These are phyloP conservation scores for Fusarium sp. DNA, from an alignment of 2,329 filamentous ascomycete genomes.

Conservation along the genomic window DNA sequence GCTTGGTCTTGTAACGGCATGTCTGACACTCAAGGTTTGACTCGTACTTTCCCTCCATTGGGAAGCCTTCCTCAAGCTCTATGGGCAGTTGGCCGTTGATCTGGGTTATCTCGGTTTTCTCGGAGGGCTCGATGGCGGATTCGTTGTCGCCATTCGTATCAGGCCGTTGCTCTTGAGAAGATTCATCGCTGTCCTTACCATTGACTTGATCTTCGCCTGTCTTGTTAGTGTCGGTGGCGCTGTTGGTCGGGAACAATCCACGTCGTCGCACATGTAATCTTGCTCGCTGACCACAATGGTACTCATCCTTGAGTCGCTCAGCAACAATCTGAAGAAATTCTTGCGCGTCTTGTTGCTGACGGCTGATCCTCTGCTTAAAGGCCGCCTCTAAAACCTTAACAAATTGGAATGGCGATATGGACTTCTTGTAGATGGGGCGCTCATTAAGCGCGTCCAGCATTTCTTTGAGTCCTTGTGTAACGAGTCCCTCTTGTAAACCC, in stretches of 20 bases:
- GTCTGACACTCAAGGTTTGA: slow-evolving; percentile 95
- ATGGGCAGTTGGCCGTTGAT: slow-evolving; percentile 46
- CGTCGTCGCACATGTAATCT: slow-evolving; percentile 66
- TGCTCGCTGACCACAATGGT: slow-evolving; percentile 84
- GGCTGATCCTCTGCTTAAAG: slow-evolving; percentile 89
- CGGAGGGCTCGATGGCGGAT: slow-evolving; percentile 44
- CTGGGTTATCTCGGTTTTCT: slow-evolving; percentile 38
- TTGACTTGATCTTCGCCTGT: slow-evolving; percentile 42
- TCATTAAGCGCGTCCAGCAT: slow-evolving; percentile 94
- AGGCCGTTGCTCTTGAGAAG: slow-evolving; percentile 25
- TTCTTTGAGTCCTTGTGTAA: slow-evolving; percentile 89
- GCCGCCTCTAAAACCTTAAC: slow-evolving; percentile 85
- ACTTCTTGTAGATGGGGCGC: slow-evolving; percentile 92
- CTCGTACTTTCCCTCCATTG: slow-evolving; percentile 90
- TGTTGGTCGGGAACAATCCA: slow-evolving; percentile 33
- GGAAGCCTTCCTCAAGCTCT: slow-evolving; percentile 79
- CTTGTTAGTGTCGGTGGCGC: slow-evolving; percentile 23
- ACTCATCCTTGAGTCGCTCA: slow-evolving; percentile 93
- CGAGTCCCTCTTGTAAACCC: slow-evolving; percentile 81
- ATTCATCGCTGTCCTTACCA: slow-evolving; percentile 25
- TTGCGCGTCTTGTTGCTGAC: slow-evolving; percentile 97
- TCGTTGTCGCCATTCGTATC: slow-evolving; percentile 22
- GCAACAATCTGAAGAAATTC: slow-evolving; percentile 96
- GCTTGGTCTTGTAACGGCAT: slow-evolving; percentile 89
- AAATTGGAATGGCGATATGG: slow-evolving; percentile 88